Conservation (phyloP, 345 rosid genomes). For the Dimocarpus longan region DNA sequence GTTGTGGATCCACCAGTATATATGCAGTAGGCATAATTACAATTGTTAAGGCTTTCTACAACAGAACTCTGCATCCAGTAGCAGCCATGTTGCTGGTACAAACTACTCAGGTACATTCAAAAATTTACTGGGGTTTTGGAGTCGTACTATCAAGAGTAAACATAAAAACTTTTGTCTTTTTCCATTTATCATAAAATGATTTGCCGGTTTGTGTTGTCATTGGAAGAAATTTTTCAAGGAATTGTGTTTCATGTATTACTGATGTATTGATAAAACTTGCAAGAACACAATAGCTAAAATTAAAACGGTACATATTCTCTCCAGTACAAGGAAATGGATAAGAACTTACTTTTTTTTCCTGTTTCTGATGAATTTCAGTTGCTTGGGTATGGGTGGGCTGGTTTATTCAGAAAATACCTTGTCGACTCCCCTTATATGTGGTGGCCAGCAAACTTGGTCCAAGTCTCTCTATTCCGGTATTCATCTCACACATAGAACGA, state of each 20-base stretch:
- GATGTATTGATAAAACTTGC: not conserved
- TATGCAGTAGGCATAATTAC: conserved; percentile 48
- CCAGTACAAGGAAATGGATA: not conserved
- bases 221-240: not conserved
- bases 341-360: not conserved
- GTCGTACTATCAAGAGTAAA: not conserved
- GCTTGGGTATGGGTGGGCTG: conserved; percentile 55
- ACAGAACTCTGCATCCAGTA: not conserved
- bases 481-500: not conserved
- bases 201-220: not conserved
- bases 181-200: not conserved
- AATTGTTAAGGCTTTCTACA: conserved; percentile 14
- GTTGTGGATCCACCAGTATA: conserved; percentile 41
- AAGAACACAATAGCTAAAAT: not conserved
- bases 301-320: not conserved
- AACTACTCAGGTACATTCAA: conserved; percentile 10
- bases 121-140: not conserved
- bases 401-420: conserved; percentile 42
- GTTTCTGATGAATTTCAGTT: conserved; percentile 12
- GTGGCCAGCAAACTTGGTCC: conserved; percentile 56
- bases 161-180: too few relatives aligned
- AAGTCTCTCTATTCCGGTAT: conserved; percentile 55
- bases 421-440: conserved; percentile 55
- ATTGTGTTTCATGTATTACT: not conserved
- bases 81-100: conserved; percentile 15